Evolutionary conservation across 169 alveolate species (phyloP).

Genomic region (Babesia caballi): DNA sequence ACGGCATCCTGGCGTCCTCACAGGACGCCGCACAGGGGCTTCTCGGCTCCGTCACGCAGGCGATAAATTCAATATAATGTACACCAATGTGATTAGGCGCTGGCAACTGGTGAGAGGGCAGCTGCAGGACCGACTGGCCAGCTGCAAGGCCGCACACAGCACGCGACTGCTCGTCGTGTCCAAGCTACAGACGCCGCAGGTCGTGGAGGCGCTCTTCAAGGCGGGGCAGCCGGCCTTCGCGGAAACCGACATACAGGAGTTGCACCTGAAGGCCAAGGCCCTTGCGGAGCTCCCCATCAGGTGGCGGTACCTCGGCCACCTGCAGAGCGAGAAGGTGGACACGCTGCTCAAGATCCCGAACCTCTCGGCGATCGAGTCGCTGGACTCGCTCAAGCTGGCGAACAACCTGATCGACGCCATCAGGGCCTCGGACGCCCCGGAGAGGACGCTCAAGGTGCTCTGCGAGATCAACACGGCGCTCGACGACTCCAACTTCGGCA

Average conservation of each 20-base stretch:
- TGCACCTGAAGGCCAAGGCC: constrained; percentile 80
- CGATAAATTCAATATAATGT: not conserved
- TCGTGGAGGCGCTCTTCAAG: not conserved
- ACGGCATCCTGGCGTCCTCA: constrained; percentile 6
- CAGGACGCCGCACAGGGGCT: constrained; percentile 13
- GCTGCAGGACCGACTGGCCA: not conserved
- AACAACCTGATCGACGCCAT: constrained; percentile 48
- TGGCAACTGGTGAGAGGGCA: not conserved
- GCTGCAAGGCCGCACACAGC: not conserved
- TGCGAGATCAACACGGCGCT: constrained; percentile 86
- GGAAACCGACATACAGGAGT: constrained; percentile 89
- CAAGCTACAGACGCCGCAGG: not conserved
- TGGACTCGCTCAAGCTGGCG: constrained; percentile 88
- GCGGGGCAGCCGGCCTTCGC: constrained; percentile 80
- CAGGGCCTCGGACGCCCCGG: constrained; percentile 3
- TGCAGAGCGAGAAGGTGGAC: constrained; percentile 89
- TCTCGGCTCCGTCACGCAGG: not conserved
- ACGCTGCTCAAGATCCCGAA: constrained; percentile 80
- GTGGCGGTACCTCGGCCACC: constrained; percentile 94
- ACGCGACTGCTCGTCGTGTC: constrained; percentile 11
- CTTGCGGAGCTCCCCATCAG: constrained; percentile 82
- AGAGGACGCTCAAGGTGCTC: constrained; percentile 52
- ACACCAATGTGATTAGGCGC: not conserved
- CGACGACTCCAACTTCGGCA: too few species aligned
- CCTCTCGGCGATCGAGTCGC: constrained; percentile 82